Percentiles rank a stretch among this genome's conserved stretches.
Conservation (phyloP, 176 grass and related monocot genomes). For the Musa schizocarpa region DNA sequence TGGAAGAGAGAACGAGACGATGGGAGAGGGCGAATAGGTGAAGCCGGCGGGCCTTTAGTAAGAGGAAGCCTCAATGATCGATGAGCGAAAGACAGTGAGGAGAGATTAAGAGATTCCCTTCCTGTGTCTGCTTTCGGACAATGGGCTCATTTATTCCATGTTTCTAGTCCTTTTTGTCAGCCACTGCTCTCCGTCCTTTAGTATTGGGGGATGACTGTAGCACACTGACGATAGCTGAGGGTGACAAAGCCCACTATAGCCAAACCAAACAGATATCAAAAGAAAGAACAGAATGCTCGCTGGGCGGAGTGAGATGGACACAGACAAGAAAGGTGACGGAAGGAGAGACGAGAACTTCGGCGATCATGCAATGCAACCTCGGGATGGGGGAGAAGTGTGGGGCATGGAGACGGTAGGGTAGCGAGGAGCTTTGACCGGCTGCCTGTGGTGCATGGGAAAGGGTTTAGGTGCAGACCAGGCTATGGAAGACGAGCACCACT, state of each 20-base stretch:
- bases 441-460: not conserved
- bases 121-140: constrained; percentile 14
- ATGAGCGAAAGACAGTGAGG: not conserved
- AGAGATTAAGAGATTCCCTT: constrained; percentile 5
- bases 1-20: not conserved
- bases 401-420: not conserved
- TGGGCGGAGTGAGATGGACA: not conserved
- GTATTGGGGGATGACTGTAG: not conserved
- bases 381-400: not conserved
- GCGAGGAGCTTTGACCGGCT: not conserved
- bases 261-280: not conserved
- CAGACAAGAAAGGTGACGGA: not conserved
- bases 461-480: not conserved
- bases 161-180: constrained; percentile 42
- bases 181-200: not conserved
- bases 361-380: not conserved
- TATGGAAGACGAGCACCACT: not conserved
- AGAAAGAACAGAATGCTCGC: not conserved
- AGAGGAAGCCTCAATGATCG: not conserved
- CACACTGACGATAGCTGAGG: not conserved
- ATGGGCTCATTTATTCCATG: constrained; percentile 36
- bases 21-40: not conserved
- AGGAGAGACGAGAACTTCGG: not conserved
- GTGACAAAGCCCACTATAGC: no score
- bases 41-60: not conserved